These are phyloP conservation scores for Xylaria sp. DNA, from an alignment of 2,329 filamentous ascomycete genomes.

Conservation along the genomic window DNA sequence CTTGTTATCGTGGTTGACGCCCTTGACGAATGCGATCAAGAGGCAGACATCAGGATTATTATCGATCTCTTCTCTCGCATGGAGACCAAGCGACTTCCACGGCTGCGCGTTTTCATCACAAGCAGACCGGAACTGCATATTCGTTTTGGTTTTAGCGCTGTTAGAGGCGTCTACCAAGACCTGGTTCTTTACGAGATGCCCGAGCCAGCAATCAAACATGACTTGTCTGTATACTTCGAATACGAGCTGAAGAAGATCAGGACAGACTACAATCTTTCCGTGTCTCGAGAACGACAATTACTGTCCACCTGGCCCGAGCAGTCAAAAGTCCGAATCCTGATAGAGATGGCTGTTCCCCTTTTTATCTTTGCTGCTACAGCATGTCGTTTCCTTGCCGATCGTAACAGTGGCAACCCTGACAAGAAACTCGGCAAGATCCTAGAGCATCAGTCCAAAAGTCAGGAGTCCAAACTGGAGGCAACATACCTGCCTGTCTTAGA, in stretches of 20 bases:
- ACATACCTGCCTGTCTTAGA: constrained; percentile 13
- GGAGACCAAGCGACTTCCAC: constrained; percentile 13
- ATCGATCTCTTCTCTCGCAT: constrained; percentile 33
- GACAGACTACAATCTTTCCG: constrained; percentile 23
- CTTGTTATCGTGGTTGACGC: constrained; percentile 39
- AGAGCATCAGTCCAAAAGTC: constrained; percentile 6
- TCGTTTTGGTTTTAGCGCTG: constrained; percentile 39
- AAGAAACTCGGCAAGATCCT: constrained; percentile 18
- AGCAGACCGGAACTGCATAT: constrained; percentile 46
- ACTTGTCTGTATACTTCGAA: constrained; percentile 41
- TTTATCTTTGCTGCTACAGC: constrained; percentile 38
- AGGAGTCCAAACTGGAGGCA: constrained; percentile 8
- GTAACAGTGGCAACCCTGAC: too few species aligned
- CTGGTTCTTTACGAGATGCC: constrained; percentile 43
- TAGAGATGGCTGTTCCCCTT: constrained; percentile 29
- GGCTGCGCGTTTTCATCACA: constrained; percentile 43
- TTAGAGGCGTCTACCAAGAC: constrained; percentile 34
- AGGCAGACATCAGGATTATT: constrained; percentile 36
- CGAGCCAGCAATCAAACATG: constrained; percentile 35
- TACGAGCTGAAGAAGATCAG: constrained; percentile 37
- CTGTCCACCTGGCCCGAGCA: constrained; percentile 36
- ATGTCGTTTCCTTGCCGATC: constrained; percentile 37
- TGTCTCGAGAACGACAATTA: constrained; percentile 18
- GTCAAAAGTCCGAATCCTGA: constrained; percentile 9
- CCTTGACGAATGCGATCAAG: constrained; percentile 40